Percentiles rank a stretch among this genome's conserved stretches.
Evolutionary conservation across 129 eudicot genomes (phyloP).

Genomic region (Chrysanthemum makinoi): DNA sequence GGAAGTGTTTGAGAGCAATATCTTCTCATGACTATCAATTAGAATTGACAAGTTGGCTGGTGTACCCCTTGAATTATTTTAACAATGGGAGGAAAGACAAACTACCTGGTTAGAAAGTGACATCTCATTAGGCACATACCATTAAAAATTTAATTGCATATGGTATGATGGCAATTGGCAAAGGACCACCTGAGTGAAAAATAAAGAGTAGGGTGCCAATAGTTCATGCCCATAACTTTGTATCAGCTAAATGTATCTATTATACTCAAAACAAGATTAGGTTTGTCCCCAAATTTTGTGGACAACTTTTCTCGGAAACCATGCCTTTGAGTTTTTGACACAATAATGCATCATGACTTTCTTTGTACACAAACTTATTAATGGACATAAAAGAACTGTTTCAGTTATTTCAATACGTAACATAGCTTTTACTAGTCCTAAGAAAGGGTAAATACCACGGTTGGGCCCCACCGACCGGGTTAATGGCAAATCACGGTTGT

Average conservation of each 20-base stretch:
- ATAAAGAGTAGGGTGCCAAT: slow-evolving; percentile 20
- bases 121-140: slow-evolving; percentile 23
- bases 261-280: neutral
- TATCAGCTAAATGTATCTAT: too few relatives aligned
- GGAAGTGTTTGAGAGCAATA: too few relatives aligned
- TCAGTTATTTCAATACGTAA: neutral
- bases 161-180: slow-evolving; percentile 26
- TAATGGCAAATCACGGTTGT: too few relatives aligned
- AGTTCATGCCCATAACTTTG: slow-evolving; percentile 27
- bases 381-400: neutral
- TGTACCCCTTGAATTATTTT: slow-evolving; percentile 16
- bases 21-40: neutral
- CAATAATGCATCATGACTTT: slow-evolving; percentile 10
- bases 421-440: neutral
- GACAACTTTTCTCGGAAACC: slow-evolving; percentile 25
- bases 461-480: too few relatives aligned
- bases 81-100: slow-evolving; percentile 27
- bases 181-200: slow-evolving; percentile 33
- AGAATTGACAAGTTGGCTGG: neutral
- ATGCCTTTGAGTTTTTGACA: neutral
- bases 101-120: slow-evolving; percentile 31
- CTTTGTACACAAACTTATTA: neutral
- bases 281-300: slow-evolving; percentile 23
- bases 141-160: slow-evolving; percentile 28
- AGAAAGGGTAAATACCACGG: too few relatives aligned